Evolutionary conservation across 441 rosid genomes (phyloP).

Genomic region (Flueggea neowawraea): DNA sequence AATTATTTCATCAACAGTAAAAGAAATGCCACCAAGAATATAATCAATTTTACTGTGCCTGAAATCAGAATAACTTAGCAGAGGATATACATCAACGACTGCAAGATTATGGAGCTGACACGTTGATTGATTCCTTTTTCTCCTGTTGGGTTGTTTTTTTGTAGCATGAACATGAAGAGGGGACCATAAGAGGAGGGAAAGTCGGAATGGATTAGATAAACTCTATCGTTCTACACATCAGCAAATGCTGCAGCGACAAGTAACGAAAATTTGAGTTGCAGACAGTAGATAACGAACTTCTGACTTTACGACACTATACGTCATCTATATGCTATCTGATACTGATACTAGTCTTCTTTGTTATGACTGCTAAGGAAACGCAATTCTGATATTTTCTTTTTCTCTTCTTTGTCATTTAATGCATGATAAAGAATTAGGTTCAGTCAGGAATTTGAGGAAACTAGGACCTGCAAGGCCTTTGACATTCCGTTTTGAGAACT

Average conservation of each 20-base stretch:
- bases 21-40: slow-evolving; percentile 1
- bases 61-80: too few relatives aligned
- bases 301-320: slow-evolving; percentile 5
- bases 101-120: too few relatives aligned
- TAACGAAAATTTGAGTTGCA: background rate
- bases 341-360: background rate
- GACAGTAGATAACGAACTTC: background rate
- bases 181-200: slow-evolving; percentile 16
- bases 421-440: background rate
- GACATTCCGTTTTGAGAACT: slow-evolving; percentile 16
- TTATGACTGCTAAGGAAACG: background rate
- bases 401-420: too few relatives aligned
- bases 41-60: background rate
- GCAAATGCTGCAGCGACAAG: slow-evolving; percentile 8
- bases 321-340: background rate
- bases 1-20: background rate
- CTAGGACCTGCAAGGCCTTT: slow-evolving; percentile 4
- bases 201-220: slow-evolving; percentile 30
- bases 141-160: slow-evolving; percentile 8
- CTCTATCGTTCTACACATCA: slow-evolving; percentile 34
- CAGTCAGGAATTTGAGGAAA: background rate
- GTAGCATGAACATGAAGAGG: slow-evolving; percentile 10
- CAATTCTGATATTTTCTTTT: too few relatives aligned
- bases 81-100: too few relatives aligned
- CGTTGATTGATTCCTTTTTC: background rate